A percentile compares a stretch with the other conserved stretches of the same genome.
Evolutionary conservation across 345 rosid genomes (phyloP).

Genomic region (Arabis alpina): DNA sequence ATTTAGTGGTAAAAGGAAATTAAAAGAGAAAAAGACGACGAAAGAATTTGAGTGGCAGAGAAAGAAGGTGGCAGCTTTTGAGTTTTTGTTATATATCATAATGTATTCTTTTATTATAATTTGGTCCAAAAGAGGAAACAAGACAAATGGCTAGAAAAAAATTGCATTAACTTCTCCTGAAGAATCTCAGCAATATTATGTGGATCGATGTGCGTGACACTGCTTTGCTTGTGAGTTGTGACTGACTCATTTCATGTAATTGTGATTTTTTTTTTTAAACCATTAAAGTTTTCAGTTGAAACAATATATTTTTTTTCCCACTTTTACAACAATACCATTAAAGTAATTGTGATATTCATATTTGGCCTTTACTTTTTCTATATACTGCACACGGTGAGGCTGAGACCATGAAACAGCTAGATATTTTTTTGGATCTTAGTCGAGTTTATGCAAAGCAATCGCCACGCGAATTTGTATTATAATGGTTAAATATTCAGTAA

Average conservation of each 20-base stretch:
- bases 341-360: slow-evolving; percentile 13
- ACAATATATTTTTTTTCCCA: no score
- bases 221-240: slow-evolving; percentile 42
- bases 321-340: no score
- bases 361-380: not conserved
- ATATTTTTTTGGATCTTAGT: not conserved
- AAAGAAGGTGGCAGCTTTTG: slow-evolving; percentile 42
- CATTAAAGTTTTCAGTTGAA: no score
- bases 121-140: slow-evolving; percentile 43
- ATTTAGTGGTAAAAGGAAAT: slow-evolving; percentile 3
- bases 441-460: slow-evolving; percentile 5
- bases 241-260: slow-evolving; percentile 35
- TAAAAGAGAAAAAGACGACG: slow-evolving; percentile 16
- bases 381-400: slow-evolving; percentile 1
- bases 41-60: slow-evolving; percentile 39
- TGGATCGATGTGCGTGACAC: slow-evolving; percentile 42
- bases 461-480: not conserved
- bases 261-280: no score
- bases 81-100: not conserved
- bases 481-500: not conserved
- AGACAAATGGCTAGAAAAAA: slow-evolving; percentile 30
- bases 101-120: not conserved
- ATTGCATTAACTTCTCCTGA: slow-evolving; percentile 40
- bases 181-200: slow-evolving; percentile 40
- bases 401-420: slow-evolving; percentile 17